Base-by-base conservation (phyloP, 441 rosid genomes). In the Mallotus japonicus region DNA sequence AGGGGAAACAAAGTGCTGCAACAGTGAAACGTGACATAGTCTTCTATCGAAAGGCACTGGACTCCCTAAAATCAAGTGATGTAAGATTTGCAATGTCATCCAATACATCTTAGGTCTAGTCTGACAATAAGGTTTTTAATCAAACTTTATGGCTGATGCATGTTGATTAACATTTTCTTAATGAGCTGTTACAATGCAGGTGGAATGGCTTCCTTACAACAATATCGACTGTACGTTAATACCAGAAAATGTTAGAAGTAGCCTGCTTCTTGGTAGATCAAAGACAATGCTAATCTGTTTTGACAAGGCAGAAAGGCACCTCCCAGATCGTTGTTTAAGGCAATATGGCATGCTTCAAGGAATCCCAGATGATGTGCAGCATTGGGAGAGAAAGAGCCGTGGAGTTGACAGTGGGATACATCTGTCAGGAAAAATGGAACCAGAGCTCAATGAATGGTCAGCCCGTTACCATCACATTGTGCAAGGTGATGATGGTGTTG, bases 291-390 rank as follows among this genome's bases (percentile, higher is more conserved):
- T 89, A 67, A 82, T 91, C 59, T 91, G 96, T 72, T 87, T 87
- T 15, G 92, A 91, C 77, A 89, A 87, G 80, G 86, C 87, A 49
- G 93, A 91, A 83, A 70, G 87, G 65, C 91, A 91, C 83, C 86
- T 86, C 53, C 96, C 93, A 37, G 96, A 89, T 72, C 88, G 96
- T 78, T 91, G 93, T 79, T 47, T 85, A 62, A 85, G 93, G 79
- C 96, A 91, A 78, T 84, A 84, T 73, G 90, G 90, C 22, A 77
- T 83, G 81, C 75, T 73, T 47, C 96, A 90, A 78, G 83, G 85
- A 37, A 86, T 89, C 71, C 93, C 96, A 8, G 76, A 79, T 34
- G 88, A 84, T 22, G 89, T 89, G 55, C 83, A 76, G 60, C 90
- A 83, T 40, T 76, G 84, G 79, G 87, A 88, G 83, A 72, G 75